phyloP scores from a whole-genome alignment of 176 grass and related monocot genomes.

The Carex myosuroides region DNA sequence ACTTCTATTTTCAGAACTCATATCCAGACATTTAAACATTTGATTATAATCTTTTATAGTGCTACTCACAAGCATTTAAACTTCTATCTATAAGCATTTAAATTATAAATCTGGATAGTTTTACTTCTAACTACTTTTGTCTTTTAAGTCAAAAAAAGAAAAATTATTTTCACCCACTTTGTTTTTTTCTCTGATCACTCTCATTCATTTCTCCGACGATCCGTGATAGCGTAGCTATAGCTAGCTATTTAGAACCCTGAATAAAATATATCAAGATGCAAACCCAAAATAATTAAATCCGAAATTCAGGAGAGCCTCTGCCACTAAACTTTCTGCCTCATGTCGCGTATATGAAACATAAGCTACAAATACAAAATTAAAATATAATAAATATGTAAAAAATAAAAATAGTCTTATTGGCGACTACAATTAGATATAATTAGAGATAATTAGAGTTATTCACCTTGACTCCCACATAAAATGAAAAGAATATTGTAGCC shows the following conservation, averaged over 20 bases:
- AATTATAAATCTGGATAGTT: no score
- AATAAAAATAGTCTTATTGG: background rate
- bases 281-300: background rate
- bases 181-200: no score
- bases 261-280: background rate
- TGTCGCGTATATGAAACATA: conserved; percentile 78
- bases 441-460: conserved; percentile 6
- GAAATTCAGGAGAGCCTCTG: background rate
- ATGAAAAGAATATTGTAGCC: conserved; percentile 45
- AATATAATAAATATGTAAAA: conserved; percentile 17
- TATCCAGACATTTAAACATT: no score
- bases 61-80: no score
- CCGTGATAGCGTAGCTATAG: no score
- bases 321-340: conserved; percentile 17
- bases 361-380: conserved; percentile 56
- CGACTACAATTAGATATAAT: background rate
- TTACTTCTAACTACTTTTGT: no score
- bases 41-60: no score
- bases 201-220: no score
- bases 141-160: no score
- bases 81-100: no score
- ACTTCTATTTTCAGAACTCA: no score
- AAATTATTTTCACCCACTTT: no score
- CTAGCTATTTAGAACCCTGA: background rate
- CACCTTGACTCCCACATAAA: conserved; percentile 90